Evolutionary conservation across 1,139 yeast species (phyloP).

Genomic region (Debaryomyces psychrophilus): DNA sequence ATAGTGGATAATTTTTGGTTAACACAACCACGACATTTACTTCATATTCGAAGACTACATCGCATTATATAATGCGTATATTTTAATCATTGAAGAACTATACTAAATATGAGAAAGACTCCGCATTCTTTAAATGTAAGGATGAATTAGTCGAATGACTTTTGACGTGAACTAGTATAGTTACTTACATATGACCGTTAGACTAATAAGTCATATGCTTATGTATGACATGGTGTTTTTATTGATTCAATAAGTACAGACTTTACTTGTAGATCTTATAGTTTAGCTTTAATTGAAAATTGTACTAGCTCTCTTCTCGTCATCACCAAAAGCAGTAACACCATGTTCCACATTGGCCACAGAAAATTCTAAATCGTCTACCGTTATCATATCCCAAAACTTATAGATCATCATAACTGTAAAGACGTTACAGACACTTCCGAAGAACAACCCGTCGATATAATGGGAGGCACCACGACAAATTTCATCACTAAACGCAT

Average conservation of each 20-base stretch:
- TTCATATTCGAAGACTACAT: background rate
- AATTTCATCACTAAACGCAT: slow-evolving; percentile 64
- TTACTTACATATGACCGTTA: background rate
- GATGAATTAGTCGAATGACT: background rate
- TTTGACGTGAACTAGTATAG: background rate
- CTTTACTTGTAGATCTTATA: background rate
- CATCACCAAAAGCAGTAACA: slow-evolving; percentile 37
- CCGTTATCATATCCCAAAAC: slow-evolving; percentile 96
- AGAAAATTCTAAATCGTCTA: slow-evolving; percentile 91
- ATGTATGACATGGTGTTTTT: background rate
- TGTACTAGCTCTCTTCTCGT: slow-evolving; percentile 40
- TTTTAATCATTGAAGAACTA: background rate
- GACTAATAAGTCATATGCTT: background rate
- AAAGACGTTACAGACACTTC: slow-evolving; percentile 75
- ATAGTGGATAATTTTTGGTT: background rate
- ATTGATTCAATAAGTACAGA: background rate
- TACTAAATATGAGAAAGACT: background rate
- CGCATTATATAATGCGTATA: background rate
- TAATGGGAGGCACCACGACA: slow-evolving; percentile 81
- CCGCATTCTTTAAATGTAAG: background rate
- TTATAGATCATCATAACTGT: slow-evolving; percentile 94
- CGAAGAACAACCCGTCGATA: slow-evolving; percentile 87
- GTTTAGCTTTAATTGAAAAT: slow-evolving; percentile 21
- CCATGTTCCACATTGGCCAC: slow-evolving; percentile 57
- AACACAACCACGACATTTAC: background rate